Percentiles rank a stretch among this genome's conserved stretches.
Evolutionary conservation across 441 rosid species (phyloP).

Genomic region (Bruguiera hainesii): DNA sequence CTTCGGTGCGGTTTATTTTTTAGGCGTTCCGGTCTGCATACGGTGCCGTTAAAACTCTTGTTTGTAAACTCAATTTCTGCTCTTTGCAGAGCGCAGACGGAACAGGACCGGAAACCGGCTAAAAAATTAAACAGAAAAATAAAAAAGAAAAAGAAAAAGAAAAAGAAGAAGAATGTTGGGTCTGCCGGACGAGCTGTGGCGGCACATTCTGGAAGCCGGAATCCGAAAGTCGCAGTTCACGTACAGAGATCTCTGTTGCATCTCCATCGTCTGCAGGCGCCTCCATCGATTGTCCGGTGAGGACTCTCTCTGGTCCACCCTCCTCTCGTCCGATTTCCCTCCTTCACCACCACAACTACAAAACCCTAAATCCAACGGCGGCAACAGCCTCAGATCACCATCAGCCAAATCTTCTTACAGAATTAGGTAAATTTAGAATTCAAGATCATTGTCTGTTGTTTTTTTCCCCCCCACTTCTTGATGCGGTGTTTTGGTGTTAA

Average conservation of each 20-base stretch:
- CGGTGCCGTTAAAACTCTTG: no score
- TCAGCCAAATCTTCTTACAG: conserved; percentile 45
- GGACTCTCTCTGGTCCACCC: conserved; percentile 57
- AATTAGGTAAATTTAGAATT: conserved; percentile 32
- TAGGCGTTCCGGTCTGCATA: no score
- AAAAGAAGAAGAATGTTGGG: conserved; percentile 25
- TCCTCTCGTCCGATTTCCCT: conserved; percentile 56
- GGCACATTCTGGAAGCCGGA: conserved; percentile 58
- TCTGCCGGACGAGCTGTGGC: conserved; percentile 81
- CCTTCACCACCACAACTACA: conserved; percentile 20
- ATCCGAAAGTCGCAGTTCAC: conserved; percentile 34
- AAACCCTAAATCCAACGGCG: neutral
- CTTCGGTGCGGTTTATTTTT: no score
- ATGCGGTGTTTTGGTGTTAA: no score
- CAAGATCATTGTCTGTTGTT: neutral
- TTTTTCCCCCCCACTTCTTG: no score
- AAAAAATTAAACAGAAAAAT: no score
- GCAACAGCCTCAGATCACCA: conserved; percentile 10
- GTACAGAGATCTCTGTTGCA: conserved; percentile 64
- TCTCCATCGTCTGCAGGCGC: conserved; percentile 77
- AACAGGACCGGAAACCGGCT: no score
- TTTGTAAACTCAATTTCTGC: no score
- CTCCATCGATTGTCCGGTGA: conserved; percentile 63
- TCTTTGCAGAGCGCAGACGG: no score
- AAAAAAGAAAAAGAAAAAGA: neutral